Base-by-base conservation (phyloP, 352 stramenopile genomes). In the Globisporangium echinulatum region DNA sequence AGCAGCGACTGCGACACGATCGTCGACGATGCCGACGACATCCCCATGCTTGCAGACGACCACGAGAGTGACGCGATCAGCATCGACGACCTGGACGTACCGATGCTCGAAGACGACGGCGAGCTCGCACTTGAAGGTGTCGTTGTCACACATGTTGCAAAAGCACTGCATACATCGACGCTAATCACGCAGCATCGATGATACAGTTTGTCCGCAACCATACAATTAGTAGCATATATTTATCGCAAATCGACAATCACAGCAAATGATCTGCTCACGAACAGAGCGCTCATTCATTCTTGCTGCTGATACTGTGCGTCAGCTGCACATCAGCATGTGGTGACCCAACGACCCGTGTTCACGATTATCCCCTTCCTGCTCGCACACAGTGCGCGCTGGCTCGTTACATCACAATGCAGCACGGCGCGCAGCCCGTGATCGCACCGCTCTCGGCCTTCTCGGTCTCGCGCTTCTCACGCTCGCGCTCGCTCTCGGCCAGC, bases 361-460 rank as follows among this genome's bases (percentile, higher is more conserved):
- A 43, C 39, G 39, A 43, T 11, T 43, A 43, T 5, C 7, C 39
- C 39, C 39, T 11, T 43, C 39, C 11, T 43, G n/a, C 25, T 37
- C 11, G 4, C 19, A 5, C 10, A 17, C 14, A 13, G 25, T 33
- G 25, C 36, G 11, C 33, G 6, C 10, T 38, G 8, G 14, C 47
- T n/a, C 49, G 5, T 10, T 66, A 74, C 71, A 76, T 75, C 50
- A 90, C 58, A 33, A 68, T 61, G 64, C 81, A 90, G 60, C 81
- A 90, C 54, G 76, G 59, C 10, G 75, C 68, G 54, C 81, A 90
- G n/a, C 67, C 58, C 33, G 65, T 59, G n/a, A 79, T 61, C 53
- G 61, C 67, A 52, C 54, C 7, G 58, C 38, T 58, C 63, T 61
- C 37, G 59, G n/a, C 52, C 15, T 68, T 72, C 44, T 59, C 70